Evolutionary conservation across 495 filamentous ascomycete genomes (phyloP).

Genomic region (Talaromyces trachyspermus): DNA sequence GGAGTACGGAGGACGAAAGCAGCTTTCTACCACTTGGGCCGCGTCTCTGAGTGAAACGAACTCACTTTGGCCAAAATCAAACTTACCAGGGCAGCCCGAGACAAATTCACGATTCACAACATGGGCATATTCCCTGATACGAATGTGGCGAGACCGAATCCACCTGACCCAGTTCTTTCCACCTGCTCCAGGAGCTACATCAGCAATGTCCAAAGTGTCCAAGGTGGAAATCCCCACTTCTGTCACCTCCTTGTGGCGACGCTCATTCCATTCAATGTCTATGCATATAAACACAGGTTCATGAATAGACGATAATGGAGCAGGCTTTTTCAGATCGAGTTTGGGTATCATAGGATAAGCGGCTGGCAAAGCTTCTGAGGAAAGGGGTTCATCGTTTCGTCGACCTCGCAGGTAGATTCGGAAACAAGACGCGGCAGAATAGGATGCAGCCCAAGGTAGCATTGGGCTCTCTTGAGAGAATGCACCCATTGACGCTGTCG

Average conservation of each 20-base stretch:
- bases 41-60: slow-evolving; percentile 34
- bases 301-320: slow-evolving; percentile 39
- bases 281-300: slow-evolving; percentile 67
- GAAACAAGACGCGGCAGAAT: slow-evolving; percentile 7
- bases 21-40: slow-evolving; percentile 30
- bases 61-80: slow-evolving; percentile 63
- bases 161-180: slow-evolving; percentile 55
- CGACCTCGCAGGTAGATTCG: no score
- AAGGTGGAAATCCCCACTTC: slow-evolving; percentile 82
- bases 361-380: no score
- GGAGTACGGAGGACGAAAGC: slow-evolving; percentile 46
- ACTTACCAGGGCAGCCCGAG: slow-evolving; percentile 60
- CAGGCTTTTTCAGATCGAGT: slow-evolving; percentile 27
- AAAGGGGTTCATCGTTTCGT: no score
- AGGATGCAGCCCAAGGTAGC: slow-evolving; percentile 58
- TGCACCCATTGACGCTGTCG: slow-evolving; percentile 40
- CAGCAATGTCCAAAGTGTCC: slow-evolving; percentile 55
- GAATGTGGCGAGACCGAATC: slow-evolving; percentile 67
- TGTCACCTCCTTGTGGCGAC: slow-evolving; percentile 53
- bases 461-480: slow-evolving; percentile 53
- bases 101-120: slow-evolving; percentile 59
- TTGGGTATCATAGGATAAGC: no score
- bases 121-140: slow-evolving; percentile 59
- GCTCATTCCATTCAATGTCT: slow-evolving; percentile 78
- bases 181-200: slow-evolving; percentile 48